phyloP scores from a whole-genome alignment of 2,329 filamentous ascomycete genomes.

The Fusarium sp. region DNA sequence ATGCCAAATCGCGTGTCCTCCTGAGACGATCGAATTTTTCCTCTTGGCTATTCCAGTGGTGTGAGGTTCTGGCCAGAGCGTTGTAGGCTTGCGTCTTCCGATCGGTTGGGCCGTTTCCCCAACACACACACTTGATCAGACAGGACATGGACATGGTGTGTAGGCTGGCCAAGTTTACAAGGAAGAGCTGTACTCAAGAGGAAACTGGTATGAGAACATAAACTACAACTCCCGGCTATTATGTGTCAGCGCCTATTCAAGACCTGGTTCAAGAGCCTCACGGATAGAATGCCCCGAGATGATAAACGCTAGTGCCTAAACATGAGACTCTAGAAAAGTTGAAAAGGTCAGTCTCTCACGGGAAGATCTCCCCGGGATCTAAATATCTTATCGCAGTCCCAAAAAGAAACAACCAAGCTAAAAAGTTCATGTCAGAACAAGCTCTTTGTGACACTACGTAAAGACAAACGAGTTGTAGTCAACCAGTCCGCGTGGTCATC shows the following conservation, averaged over 20 bases:
- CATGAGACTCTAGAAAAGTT: background rate
- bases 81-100: background rate
- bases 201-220: background rate
- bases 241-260: background rate
- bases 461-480: conserved; percentile 32
- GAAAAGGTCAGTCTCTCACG: background rate
- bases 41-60: conserved; percentile 4
- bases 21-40: background rate
- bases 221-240: background rate
- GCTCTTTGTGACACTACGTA: conserved; percentile 27
- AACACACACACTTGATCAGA: background rate
- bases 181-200: background rate
- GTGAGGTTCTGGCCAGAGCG: background rate
- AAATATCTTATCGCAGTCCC: conserved; percentile 15
- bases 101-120: background rate
- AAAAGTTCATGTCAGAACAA: conserved; percentile 4
- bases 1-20: background rate
- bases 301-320: background rate
- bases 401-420: background rate
- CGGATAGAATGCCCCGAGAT: background rate
- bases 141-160: background rate
- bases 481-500: background rate
- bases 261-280: conserved; percentile 6
- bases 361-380: conserved; percentile 34
- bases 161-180: background rate